Evolutionary conservation across 2,329 filamentous ascomycete species (phyloP).

Genomic region (Pseudocercospora fuligena): DNA sequence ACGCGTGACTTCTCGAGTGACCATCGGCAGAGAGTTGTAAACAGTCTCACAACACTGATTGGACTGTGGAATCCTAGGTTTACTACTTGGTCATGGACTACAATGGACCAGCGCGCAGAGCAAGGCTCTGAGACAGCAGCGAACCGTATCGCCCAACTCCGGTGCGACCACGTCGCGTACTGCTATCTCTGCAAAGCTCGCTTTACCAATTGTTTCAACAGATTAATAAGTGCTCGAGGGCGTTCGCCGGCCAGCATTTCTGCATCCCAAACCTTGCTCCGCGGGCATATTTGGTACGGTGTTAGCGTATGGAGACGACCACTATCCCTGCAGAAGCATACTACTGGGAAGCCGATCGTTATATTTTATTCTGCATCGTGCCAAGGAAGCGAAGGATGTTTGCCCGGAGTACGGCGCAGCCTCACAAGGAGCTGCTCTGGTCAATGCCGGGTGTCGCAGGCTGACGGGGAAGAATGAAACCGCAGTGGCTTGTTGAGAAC

Average conservation of each 20-base stretch:
- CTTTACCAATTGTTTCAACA: constrained; percentile 2
- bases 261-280: neutral
- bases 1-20: constrained; percentile 1
- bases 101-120: neutral
- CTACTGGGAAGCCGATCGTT: constrained; percentile 13
- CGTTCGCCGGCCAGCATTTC: neutral
- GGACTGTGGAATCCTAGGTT: neutral
- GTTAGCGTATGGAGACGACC: constrained; percentile 8
- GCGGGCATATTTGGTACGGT: neutral
- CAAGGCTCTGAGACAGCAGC: constrained; percentile 2
- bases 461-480: neutral
- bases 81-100: neutral
- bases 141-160: neutral
- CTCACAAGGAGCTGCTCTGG: neutral
- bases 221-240: neutral
- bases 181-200: constrained; percentile 2
- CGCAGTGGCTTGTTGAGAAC: neutral
- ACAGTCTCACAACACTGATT: constrained; percentile 2
- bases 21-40: neutral
- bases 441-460: neutral
- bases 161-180: neutral
- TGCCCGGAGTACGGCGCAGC: neutral
- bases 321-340: constrained; percentile 6
- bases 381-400: constrained; percentile 16
- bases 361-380: constrained; percentile 15